Evolutionary conservation across 1,139 yeast species (phyloP), one percentile per base, ranked within the genome.

Genomic region (Nakaseomyces sp.): DNA sequence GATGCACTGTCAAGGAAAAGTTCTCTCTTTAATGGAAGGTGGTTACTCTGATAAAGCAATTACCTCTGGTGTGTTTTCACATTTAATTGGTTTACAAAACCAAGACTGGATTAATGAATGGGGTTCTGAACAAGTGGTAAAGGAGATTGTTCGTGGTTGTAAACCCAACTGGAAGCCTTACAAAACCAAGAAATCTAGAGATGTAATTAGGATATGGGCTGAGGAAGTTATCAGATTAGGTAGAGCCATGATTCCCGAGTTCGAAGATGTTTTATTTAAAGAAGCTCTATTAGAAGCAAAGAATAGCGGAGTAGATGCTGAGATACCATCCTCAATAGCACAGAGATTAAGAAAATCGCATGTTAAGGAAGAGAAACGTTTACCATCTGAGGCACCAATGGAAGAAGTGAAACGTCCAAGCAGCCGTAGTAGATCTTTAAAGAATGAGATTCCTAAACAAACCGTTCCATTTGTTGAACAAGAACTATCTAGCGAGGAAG

Each of bases 1-100:
- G 40, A 70, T 76, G 45, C 84, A 76, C 54, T 68, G 81, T 13
- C 65, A 71, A 18, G 85, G 89, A 9, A 79, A 78, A 51, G 68
- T 85, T 0, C 55, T 85, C 0, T 83, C 95, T 2, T 65, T 86
- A 36, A 66, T 86, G 51, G 95, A 86, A 63, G 95, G 95, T 16
- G 95, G 95, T 0, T 86, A 86, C 58, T 81, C 93, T 1, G 91
- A 86, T 55, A 85, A 85, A 2, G 95, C 95, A 0, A 69, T 86
- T 25, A 65, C 82, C 2, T 82, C 94, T 0, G 95, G 95, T 9
- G 77, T 83, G 0, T 83, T 83, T 58, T 77, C 94, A 6, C 94
- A 85, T 60, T 64, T 84, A 47, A 77, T 81, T 31, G 94, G 93
- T 1, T 60, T 81, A 43, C 74, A 72, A 39, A 73, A 72, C 35